phyloP scores from a whole-genome alignment of 805 yeast genomes.

The Wickerhamomyces rabaulensis region DNA sequence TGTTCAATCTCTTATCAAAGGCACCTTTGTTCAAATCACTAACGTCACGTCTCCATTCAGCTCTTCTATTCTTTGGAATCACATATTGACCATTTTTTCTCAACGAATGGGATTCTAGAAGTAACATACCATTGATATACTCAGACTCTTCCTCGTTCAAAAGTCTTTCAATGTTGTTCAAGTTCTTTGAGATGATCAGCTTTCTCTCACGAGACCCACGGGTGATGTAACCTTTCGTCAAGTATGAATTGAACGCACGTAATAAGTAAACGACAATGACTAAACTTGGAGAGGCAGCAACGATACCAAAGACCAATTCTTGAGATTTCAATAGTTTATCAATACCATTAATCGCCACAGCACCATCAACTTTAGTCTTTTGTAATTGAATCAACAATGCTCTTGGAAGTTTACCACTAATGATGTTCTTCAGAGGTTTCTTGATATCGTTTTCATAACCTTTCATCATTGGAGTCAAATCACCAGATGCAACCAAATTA shows the following conservation, averaged over 20 bases:
- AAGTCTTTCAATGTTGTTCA: conserved; percentile 58
- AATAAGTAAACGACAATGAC: conserved; percentile 47
- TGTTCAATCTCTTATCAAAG: conserved; percentile 35
- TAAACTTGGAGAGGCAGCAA: conserved; percentile 81
- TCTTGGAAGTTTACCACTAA: conserved; percentile 66
- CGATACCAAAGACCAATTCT: conserved; percentile 87
- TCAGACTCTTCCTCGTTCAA: conserved; percentile 27
- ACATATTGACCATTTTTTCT: conserved; percentile 42
- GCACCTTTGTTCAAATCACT: conserved; percentile 47
- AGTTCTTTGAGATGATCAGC: conserved; percentile 33
- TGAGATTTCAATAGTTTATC: conserved; percentile 86
- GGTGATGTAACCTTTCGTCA: conserved; percentile 31
- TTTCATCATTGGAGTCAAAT: conserved; percentile 72
- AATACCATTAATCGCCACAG: conserved; percentile 83
- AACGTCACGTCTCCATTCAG: conserved; percentile 60
- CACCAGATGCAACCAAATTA: conserved; percentile 59
- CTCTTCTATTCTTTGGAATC: conserved; percentile 43
- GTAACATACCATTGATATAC: conserved; percentile 50
- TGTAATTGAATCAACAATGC: conserved; percentile 88
- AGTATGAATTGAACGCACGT: conserved; percentile 24
- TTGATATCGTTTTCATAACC: conserved; percentile 74
- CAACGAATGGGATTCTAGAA: conserved; percentile 61
- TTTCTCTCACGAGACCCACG: conserved; percentile 16
- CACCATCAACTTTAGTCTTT: conserved; percentile 92
- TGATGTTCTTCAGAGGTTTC: conserved; percentile 57